Evolutionary conservation across 495 filamentous ascomycete genomes (phyloP).

Genomic region (Xylaria acuta): DNA sequence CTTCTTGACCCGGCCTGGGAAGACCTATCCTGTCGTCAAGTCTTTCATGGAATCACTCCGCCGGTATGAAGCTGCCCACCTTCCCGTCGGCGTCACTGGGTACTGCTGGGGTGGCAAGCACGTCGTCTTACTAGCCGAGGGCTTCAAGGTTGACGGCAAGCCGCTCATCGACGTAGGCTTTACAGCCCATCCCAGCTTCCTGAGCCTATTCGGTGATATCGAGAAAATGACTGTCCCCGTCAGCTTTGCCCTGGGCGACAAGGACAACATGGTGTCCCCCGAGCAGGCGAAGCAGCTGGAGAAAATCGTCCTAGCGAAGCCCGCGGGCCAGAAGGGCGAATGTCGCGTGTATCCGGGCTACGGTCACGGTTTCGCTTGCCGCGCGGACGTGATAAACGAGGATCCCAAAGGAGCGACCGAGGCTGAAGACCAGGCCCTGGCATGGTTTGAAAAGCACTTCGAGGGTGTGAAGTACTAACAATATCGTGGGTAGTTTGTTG

Average conservation of each 20-base stretch:
- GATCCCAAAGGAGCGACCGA: constrained; percentile 30
- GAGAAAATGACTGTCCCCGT: constrained; percentile 32
- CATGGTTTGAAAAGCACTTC: constrained; percentile 31
- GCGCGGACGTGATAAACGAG: constrained; percentile 23
- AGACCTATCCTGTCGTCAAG: constrained; percentile 44
- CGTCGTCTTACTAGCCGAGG: constrained; percentile 27
- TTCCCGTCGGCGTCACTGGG: constrained; percentile 32
- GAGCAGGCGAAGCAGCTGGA: constrained; percentile 34
- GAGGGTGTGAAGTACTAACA: constrained; percentile 13
- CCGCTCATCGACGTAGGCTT: constrained; percentile 35
- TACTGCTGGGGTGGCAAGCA: constrained; percentile 42
- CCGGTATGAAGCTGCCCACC: constrained; percentile 22
- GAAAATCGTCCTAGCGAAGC: constrained; percentile 25
- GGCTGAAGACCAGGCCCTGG: constrained; percentile 34
- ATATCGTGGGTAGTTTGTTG: not conserved
- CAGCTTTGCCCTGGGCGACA: constrained; percentile 31
- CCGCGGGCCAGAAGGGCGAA: constrained; percentile 30
- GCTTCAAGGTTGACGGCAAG: constrained; percentile 15
- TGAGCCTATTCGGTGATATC: constrained; percentile 28
- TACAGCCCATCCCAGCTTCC: constrained; percentile 33
- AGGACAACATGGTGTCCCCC: constrained; percentile 19
- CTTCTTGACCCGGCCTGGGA: constrained; percentile 42
- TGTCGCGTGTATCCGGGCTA: constrained; percentile 26
- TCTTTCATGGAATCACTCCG: constrained; percentile 28
- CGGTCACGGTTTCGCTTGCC: constrained; percentile 35